phyloP scores from a whole-genome alignment of 805 yeast genomes.

The Candida michaelii region DNA sequence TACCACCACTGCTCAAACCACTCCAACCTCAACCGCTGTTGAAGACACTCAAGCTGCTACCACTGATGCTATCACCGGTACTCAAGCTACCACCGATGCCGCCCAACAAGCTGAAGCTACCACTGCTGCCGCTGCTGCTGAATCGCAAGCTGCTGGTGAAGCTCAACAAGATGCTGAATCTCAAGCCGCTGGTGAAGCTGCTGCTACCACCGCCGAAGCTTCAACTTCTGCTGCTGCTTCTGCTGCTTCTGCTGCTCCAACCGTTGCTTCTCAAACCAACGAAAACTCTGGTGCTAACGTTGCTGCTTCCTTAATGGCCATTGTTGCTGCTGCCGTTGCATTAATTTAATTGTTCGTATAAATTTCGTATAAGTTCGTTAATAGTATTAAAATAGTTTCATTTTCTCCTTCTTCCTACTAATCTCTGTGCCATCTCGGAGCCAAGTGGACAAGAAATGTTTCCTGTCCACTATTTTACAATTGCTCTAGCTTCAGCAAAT shows the following conservation, averaged over 20 bases:
- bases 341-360: slow-evolving; percentile 10
- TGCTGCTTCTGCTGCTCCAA: slow-evolving; percentile 9
- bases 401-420: no score
- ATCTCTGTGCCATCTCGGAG: no score
- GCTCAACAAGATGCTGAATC: slow-evolving; percentile 3
- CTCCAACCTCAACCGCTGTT: slow-evolving; percentile 9
- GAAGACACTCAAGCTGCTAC: slow-evolving; percentile 7
- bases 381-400: neutral
- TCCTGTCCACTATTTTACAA: no score
- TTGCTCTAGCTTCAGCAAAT: no score
- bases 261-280: slow-evolving; percentile 9
- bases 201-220: slow-evolving; percentile 3
- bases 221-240: slow-evolving; percentile 9
- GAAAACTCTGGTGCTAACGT: slow-evolving; percentile 11
- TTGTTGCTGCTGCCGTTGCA: slow-evolving; percentile 15
- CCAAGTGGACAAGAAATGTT: no score
- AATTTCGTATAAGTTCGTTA: neutral
- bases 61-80: slow-evolving; percentile 4
- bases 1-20: slow-evolving; percentile 7
- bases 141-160: slow-evolving; percentile 2
- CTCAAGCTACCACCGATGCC: slow-evolving; percentile 3
- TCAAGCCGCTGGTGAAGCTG: slow-evolving; percentile 1
- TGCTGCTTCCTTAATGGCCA: slow-evolving; percentile 13
- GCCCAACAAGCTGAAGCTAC: neutral
- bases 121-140: slow-evolving; percentile 6